A percentile compares a stretch with the other conserved stretches of the same genome.
These are phyloP conservation scores for Collybiopsis confluens DNA, from an alignment of 768 basidiomycete species.

Conservation along the genomic window DNA sequence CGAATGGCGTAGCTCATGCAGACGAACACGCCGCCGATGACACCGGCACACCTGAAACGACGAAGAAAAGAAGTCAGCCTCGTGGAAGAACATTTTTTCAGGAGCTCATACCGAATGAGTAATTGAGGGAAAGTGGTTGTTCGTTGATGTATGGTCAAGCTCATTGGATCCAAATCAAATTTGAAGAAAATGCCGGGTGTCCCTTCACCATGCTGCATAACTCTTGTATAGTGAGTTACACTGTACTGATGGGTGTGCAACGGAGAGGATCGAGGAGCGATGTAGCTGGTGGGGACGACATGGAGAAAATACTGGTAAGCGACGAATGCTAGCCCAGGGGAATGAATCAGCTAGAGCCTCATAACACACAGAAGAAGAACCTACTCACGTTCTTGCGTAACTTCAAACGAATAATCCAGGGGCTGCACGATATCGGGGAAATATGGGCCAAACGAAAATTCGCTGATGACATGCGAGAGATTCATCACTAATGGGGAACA, in stretches of 20 bases:
- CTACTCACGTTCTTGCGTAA: constrained; percentile 61
- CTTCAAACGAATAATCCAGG: constrained; percentile 84
- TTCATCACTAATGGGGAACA: constrained; percentile 85
- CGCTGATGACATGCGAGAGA: constrained; percentile 91
- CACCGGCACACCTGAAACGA: constrained; percentile 66
- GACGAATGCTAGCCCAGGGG: constrained; percentile 76
- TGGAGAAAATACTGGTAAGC: constrained; percentile 94
- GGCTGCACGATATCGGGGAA: constrained; percentile 96
- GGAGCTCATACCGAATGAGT: constrained; percentile 47
- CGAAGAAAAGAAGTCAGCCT: not conserved
- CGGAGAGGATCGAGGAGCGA: constrained; percentile 63
- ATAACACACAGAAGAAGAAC: constrained; percentile 5
- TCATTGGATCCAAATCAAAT: constrained; percentile 91
- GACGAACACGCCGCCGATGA: constrained; percentile 87
- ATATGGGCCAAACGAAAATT: constrained; percentile 95
- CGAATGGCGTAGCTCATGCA: constrained; percentile 77
- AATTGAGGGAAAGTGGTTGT: constrained; percentile 84
- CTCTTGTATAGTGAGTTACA: constrained; percentile 87
- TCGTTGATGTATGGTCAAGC: constrained; percentile 83
- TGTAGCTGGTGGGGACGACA: constrained; percentile 93
- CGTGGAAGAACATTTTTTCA: not conserved
- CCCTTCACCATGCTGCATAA: constrained; percentile 67
- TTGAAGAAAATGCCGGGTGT: constrained; percentile 98
- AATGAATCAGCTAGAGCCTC: constrained; percentile 4
- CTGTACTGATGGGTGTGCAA: constrained; percentile 85